A percentile compares a stretch with the other conserved stretches of the same genome.
These are phyloP conservation scores for Blastobotrys indianensis DNA, from an alignment of 1,139 yeast genomes.

Conservation along the genomic window DNA sequence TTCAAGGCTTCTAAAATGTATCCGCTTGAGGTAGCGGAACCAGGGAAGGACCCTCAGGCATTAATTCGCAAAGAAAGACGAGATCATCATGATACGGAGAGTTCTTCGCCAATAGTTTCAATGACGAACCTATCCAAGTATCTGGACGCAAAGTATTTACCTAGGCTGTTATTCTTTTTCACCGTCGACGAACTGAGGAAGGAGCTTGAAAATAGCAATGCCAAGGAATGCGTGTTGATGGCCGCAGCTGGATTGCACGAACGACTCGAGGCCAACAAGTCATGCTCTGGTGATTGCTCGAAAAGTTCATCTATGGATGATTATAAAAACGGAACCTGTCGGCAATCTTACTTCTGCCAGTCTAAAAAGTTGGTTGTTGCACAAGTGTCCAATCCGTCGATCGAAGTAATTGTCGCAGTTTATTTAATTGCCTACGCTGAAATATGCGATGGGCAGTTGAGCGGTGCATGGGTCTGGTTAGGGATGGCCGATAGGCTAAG, in stretches of 20 bases:
- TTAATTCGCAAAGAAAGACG: neutral
- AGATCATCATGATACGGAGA: neutral
- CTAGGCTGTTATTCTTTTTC: no score
- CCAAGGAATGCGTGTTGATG: neutral
- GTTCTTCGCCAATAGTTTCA: neutral
- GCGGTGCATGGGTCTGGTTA: constrained; percentile 5
- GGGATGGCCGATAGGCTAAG: constrained; percentile 6
- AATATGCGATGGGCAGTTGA: neutral
- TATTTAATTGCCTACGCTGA: constrained; percentile 5
- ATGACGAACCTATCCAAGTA: no score
- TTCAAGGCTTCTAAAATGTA: constrained; percentile 10
- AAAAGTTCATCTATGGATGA: neutral
- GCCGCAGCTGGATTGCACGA: neutral
- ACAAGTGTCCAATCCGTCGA: constrained; percentile 1
- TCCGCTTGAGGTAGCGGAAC: constrained; percentile 1
- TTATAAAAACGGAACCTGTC: neutral
- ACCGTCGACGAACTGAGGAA: no score
- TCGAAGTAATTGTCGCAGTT: neutral
- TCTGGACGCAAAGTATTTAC: no score
- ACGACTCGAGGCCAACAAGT: no score
- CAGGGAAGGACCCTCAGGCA: constrained; percentile 7
- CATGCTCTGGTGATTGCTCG: neutral
- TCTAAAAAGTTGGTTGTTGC: constrained; percentile 3
- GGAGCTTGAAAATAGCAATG: neutral
- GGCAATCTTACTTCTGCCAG: neutral